These are phyloP conservation scores for Pichia ethanolica DNA, from an alignment of 805 yeast genomes.

Conservation along the genomic window DNA sequence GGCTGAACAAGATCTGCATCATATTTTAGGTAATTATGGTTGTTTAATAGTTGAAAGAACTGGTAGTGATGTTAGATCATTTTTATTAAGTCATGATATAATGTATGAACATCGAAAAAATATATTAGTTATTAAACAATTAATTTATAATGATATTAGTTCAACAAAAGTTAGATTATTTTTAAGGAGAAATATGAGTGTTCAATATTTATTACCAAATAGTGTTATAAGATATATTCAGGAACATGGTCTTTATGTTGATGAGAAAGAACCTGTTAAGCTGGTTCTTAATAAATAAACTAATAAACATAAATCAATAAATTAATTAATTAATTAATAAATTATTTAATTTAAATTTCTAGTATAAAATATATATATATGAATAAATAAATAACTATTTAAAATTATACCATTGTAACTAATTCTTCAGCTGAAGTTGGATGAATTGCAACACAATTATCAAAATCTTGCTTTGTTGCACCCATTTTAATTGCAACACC, in stretches of 20 bases:
- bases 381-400: no score
- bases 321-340: not conserved
- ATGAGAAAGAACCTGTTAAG: constrained; percentile 90
- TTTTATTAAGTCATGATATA: constrained; percentile 86
- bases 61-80: constrained; percentile 90
- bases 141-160: constrained; percentile 91
- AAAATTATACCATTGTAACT: constrained; percentile 57
- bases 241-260: constrained; percentile 77
- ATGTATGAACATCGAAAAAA: constrained; percentile 96
- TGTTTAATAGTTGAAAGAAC: constrained; percentile 95
- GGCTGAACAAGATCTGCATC: constrained; percentile 94
- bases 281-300: constrained; percentile 48
- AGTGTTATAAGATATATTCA: constrained; percentile 91
- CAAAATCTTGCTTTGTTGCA: constrained; percentile 94
- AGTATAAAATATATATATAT: no score
- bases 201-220: constrained; percentile 89
- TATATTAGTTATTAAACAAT: constrained; percentile 88
- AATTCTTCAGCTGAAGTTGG: constrained; percentile 98
- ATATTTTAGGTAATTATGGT: constrained; percentile 91
- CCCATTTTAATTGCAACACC: constrained; percentile 99
- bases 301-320: no score
- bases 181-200: constrained; percentile 92
- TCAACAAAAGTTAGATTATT: constrained; percentile 92
- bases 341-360: no score
- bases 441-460: constrained; percentile 93